These are phyloP conservation scores for Neurospora sp. DNA, from an alignment of 495 filamentous ascomycete species.

Conservation along the genomic window DNA sequence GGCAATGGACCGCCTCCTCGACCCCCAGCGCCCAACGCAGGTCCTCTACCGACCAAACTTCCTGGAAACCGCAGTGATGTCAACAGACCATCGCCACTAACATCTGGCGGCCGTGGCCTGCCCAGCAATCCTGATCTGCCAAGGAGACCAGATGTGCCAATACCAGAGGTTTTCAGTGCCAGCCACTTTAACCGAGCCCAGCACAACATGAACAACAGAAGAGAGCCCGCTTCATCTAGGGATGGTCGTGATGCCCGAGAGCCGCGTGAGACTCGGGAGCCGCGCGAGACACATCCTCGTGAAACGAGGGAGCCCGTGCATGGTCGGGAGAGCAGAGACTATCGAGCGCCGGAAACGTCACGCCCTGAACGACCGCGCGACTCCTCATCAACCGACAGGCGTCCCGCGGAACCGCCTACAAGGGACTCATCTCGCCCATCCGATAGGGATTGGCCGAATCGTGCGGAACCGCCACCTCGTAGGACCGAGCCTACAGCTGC, in stretches of 20 bases:
- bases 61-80: conserved; percentile 17
- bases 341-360: conserved; percentile 15
- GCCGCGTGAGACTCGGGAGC: conserved; percentile 28
- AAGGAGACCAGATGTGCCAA: conserved; percentile 33
- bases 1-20: neutral
- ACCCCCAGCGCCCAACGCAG: conserved; percentile 7
- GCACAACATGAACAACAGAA: conserved; percentile 20
- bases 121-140: conserved; percentile 31
- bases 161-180: conserved; percentile 25
- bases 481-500: conserved; percentile 17
- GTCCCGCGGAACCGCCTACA: conserved; percentile 10
- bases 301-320: conserved; percentile 26
- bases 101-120: conserved; percentile 22
- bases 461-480: conserved; percentile 22
- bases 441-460: conserved; percentile 23
- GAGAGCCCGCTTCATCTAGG: conserved; percentile 10
- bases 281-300: conserved; percentile 23
- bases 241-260: conserved; percentile 26
- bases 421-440: conserved; percentile 22
- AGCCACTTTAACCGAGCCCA: conserved; percentile 28
- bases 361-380: conserved; percentile 23
- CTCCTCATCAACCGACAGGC: conserved; percentile 15
- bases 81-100: conserved; percentile 26
- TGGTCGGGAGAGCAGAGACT: conserved; percentile 26
- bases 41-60: conserved; percentile 3